Evolutionary conservation across 106 monocot genomes (phyloP).

Genomic region (Triglochin maritima): DNA sequence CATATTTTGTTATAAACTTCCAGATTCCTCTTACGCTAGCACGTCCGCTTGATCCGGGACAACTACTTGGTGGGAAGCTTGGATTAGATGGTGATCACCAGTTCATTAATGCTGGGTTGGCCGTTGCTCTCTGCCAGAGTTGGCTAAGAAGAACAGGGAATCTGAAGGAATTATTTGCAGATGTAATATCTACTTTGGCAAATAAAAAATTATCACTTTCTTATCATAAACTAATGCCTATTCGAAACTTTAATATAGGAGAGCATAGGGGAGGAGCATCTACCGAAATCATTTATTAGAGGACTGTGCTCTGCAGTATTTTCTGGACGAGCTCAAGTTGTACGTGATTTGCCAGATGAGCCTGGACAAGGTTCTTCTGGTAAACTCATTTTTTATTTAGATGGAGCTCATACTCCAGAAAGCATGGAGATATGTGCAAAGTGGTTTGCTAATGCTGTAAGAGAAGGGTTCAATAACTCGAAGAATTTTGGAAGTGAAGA

Average conservation of each 20-base stretch:
- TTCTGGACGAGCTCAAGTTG: slow-evolving; percentile 59
- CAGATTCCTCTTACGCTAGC: slow-evolving; percentile 54
- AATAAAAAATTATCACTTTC: neutral
- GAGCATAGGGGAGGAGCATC: slow-evolving; percentile 26
- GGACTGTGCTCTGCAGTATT: slow-evolving; percentile 51
- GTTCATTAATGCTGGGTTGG: slow-evolving; percentile 79
- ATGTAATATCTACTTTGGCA: slow-evolving; percentile 18
- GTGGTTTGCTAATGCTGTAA: slow-evolving; percentile 59
- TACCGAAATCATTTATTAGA: slow-evolving; percentile 58
- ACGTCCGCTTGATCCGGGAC: slow-evolving; percentile 29
- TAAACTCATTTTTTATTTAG: slow-evolving; percentile 68
- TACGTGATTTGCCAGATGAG: slow-evolving; percentile 29
- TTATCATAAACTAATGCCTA: neutral
- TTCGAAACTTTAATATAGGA: neutral
- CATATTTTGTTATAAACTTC: slow-evolving; percentile 1
- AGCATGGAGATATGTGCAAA: slow-evolving; percentile 74
- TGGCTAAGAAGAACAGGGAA: slow-evolving; percentile 59
- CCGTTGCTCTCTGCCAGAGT: slow-evolving; percentile 58
- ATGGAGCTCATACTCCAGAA: slow-evolving; percentile 88
- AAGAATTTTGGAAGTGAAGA: neutral
- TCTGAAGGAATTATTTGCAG: slow-evolving; percentile 12
- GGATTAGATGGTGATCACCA: slow-evolving; percentile 85
- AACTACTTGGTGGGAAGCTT: slow-evolving; percentile 39
- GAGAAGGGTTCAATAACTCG: slow-evolving; percentile 16
- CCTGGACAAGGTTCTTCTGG: slow-evolving; percentile 8